Evolutionary conservation across 2,329 filamentous ascomycete species (phyloP).

Genomic region (Stachybotrys elegans): DNA sequence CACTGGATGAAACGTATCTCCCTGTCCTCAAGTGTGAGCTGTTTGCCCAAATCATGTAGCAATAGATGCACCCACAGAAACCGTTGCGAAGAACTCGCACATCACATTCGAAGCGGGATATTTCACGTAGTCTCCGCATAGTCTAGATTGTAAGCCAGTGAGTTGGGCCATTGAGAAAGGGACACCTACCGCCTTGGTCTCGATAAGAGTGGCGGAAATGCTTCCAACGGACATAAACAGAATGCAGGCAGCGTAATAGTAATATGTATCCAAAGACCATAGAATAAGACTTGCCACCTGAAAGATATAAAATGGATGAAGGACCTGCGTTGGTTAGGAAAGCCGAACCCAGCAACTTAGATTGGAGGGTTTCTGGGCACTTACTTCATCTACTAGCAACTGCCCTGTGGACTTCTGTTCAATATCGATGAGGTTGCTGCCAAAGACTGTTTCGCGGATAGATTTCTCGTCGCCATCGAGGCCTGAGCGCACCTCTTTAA

Average conservation of each 20-base stretch:
- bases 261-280: conserved; percentile 95
- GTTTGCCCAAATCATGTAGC: too few relatives aligned
- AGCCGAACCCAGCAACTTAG: background rate
- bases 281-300: conserved; percentile 90
- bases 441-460: conserved; percentile 79
- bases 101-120: conserved; percentile 92
- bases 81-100: conserved; percentile 89
- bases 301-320: conserved; percentile 98
- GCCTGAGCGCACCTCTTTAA: conserved; percentile 68
- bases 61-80: conserved; percentile 63
- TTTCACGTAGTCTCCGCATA: conserved; percentile 83
- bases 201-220: conserved; percentile 81
- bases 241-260: conserved; percentile 94
- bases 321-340: conserved; percentile 48
- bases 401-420: conserved; percentile 80
- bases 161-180: background rate
- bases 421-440: conserved; percentile 86
- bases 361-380: conserved; percentile 4
- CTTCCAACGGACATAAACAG: conserved; percentile 92
- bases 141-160: conserved; percentile 46
- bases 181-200: conserved; percentile 70
- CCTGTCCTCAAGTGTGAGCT: too few relatives aligned
- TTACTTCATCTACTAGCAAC: conserved; percentile 81
- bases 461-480: conserved; percentile 86
- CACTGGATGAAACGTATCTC: conserved; percentile 79